Evolutionary conservation across 2,329 filamentous ascomycete genomes (phyloP), one percentile per base, ranked within the genome.

Genomic region (Phialocephala subalpina): DNA sequence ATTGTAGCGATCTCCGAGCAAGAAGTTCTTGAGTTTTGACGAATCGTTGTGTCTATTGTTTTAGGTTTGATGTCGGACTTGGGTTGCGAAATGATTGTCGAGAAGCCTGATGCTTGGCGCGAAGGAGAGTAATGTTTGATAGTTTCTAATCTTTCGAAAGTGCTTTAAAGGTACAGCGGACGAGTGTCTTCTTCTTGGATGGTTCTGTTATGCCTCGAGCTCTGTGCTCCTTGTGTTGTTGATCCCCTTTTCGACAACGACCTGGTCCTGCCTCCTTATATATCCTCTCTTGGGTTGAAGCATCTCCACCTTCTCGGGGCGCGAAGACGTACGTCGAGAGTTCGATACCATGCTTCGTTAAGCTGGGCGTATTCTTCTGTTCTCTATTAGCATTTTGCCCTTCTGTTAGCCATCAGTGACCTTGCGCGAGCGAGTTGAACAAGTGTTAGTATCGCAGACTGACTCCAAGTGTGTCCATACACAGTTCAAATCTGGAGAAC

Each of bases 261-360:
- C 2, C 4, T 20, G 9, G 29, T 33, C 29, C 29, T n/a, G n/a
- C 20, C 3, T 53, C 25, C 2, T 38, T 61, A 55, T 61, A 55
- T 33, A 25, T 8, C 38, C 27, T 53, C 45, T 53, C 14, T 29
- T 20, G 38, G 45, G 11, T 33, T 61, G 20, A 9, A 1, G 18
- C 7, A 33, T 61, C 27, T 33, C 49, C 52, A 22, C 36, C 60
- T 38, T 18, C 38, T 45, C 33, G 35, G 55, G 60, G 60, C 60
- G 38, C 45, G 14, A 27, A 22, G 20, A 20, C 20, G 18, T 22
- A 11, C 3, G 8, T 9, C 12, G 22, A 22, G 27, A 53, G 49
- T 53, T 49, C n/a, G 45, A 49, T 22, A 25, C 14, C 25, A 53
- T 29, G 49, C 8, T 53, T n/a, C 12, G 6, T n/a, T 1, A 33